Conservation (phyloP, 768 basidiomycete genomes). For the Inosperma sp. region DNA sequence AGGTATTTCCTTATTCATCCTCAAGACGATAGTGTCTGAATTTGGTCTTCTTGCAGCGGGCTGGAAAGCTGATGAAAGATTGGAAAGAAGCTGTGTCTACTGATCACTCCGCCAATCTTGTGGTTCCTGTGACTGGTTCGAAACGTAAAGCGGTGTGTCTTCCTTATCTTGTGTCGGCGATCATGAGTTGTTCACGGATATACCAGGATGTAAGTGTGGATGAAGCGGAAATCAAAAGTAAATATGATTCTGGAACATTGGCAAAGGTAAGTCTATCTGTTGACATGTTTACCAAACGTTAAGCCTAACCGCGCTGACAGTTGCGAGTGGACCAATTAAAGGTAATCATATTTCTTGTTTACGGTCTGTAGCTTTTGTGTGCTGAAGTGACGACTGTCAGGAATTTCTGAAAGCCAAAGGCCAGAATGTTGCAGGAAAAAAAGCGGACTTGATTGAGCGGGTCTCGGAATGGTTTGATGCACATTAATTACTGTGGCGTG, state of each 20-base stretch:
- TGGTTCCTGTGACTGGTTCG: slow-evolving; percentile 43
- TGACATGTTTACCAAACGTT: slow-evolving; percentile 8
- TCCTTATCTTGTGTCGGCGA: neutral
- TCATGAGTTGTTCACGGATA: neutral
- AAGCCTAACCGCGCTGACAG: slow-evolving; percentile 33
- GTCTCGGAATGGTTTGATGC: slow-evolving; percentile 57
- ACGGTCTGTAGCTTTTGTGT: slow-evolving; percentile 7
- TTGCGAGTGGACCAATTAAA: slow-evolving; percentile 76
- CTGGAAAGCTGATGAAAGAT: slow-evolving; percentile 55
- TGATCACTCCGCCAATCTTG: slow-evolving; percentile 59
- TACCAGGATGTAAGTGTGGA: slow-evolving; percentile 57
- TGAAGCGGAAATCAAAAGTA: slow-evolving; percentile 70
- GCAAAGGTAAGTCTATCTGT: slow-evolving; percentile 50
- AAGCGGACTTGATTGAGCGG: slow-evolving; percentile 66
- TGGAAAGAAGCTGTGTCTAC: slow-evolving; percentile 63
- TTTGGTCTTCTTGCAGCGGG: slow-evolving; percentile 42
- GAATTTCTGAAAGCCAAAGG: slow-evolving; percentile 73
- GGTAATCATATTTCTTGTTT: slow-evolving; percentile 35
- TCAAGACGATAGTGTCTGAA: slow-evolving; percentile 10
- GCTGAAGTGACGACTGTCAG: slow-evolving; percentile 34
- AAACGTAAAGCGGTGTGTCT: slow-evolving; percentile 72
- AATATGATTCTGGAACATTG: slow-evolving; percentile 54
- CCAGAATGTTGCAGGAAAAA: slow-evolving; percentile 58
- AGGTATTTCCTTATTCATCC: slow-evolving; percentile 40
- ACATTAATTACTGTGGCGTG: slow-evolving; percentile 22